A percentile compares a stretch with the other conserved stretches of the same genome.
Conservation (phyloP, 495 filamentous ascomycete species). For the Hypoxylon fuscum region DNA sequence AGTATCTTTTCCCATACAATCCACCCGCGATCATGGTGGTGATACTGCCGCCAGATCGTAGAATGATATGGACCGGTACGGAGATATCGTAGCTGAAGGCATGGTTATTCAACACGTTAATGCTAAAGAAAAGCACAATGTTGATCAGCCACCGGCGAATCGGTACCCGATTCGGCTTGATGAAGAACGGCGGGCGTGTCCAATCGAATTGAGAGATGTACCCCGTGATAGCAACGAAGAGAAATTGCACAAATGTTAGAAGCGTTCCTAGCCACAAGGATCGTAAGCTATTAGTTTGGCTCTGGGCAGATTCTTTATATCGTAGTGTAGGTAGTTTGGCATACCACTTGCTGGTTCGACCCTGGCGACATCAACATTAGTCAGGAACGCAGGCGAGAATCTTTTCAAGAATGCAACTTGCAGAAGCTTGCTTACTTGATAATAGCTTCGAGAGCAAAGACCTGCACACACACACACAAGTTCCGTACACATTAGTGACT, state of each 20-base stretch:
- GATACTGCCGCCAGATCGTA: conserved; percentile 93
- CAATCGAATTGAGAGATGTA: conserved; percentile 76
- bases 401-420: conserved; percentile 18
- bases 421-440: conserved; percentile 76
- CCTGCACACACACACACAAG: too few species aligned
- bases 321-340: conserved; percentile 13
- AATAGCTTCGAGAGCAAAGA: conserved; percentile 94
- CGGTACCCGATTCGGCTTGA: conserved; percentile 82
- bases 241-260: conserved; percentile 93
- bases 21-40: conserved; percentile 90
- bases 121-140: conserved; percentile 88
- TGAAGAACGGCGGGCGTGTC: conserved; percentile 67
- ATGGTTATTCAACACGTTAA: conserved; percentile 96
- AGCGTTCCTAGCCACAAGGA: conserved; percentile 69
- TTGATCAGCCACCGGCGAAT: conserved; percentile 85
- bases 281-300: conserved; percentile 19
- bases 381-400: conserved; percentile 33
- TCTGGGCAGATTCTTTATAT: conserved; percentile 2
- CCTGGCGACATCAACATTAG: conserved; percentile 43
- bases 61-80: conserved; percentile 95
- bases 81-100: conserved; percentile 97
- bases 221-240: conserved; percentile 80
- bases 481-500: conserved; percentile 36
- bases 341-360: conserved; percentile 70
- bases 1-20: conserved; percentile 85